These are phyloP conservation scores for Lichtheimia corymbifera DNA, from an alignment of 371 early-diverging fungal species.

Conservation along the genomic window DNA sequence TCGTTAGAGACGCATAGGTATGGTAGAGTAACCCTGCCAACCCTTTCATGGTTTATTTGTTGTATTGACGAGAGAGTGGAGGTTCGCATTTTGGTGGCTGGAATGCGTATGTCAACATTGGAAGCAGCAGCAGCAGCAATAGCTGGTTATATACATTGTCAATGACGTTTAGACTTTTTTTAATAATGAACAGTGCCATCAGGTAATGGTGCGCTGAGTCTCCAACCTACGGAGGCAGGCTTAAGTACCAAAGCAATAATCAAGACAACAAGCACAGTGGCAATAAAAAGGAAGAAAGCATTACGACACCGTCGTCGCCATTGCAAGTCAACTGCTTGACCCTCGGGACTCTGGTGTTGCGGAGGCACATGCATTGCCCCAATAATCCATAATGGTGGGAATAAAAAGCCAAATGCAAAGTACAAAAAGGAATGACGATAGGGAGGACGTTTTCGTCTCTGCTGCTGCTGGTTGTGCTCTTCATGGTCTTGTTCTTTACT, in stretches of 20 bases:
- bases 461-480: not conserved
- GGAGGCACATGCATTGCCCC: slow-evolving; percentile 25
- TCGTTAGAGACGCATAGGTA: too few species aligned
- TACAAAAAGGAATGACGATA: slow-evolving; percentile 28
- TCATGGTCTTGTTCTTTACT: not conserved
- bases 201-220: slow-evolving; percentile 6
- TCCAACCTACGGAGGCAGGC: slow-evolving; percentile 22
- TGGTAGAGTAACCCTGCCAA: too few species aligned
- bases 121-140: too few species aligned
- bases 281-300: slow-evolving; percentile 17
- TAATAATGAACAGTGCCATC: not conserved
- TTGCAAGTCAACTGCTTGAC: slow-evolving; percentile 19
- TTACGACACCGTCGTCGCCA: slow-evolving; percentile 24
- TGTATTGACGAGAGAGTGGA: too few species aligned
- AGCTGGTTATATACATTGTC: too few species aligned
- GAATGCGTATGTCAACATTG: too few species aligned
- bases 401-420: slow-evolving; percentile 38
- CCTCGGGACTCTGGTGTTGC: slow-evolving; percentile 2
- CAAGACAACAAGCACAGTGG: slow-evolving; percentile 10
- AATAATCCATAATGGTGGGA: slow-evolving; percentile 41
- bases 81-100: too few species aligned
- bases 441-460: not conserved
- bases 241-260: slow-evolving; percentile 20
- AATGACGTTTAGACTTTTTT: not conserved
- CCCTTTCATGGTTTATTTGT: too few species aligned